Percentiles rank a stretch among this genome's conserved stretches.
Evolutionary conservation across 2,329 filamentous ascomycete species (phyloP).

Genomic region (Colletotrichum cereale): DNA sequence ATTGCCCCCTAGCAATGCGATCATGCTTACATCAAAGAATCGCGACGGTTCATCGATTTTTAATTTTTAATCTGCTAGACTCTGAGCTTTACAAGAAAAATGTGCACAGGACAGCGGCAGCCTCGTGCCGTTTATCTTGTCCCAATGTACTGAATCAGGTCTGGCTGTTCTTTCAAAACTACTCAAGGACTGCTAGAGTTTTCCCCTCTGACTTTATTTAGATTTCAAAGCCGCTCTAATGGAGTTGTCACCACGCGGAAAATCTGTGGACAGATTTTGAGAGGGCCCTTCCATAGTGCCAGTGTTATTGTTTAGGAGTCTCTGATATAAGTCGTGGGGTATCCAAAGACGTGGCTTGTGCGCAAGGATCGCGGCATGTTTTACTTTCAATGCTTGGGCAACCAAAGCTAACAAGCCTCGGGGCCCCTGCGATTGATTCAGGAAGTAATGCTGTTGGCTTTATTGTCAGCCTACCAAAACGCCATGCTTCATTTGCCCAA

Average conservation of each 20-base stretch:
- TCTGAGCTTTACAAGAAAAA: too few relatives aligned
- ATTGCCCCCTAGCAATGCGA: too few relatives aligned
- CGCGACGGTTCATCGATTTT: too few relatives aligned
- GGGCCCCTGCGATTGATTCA: neutral
- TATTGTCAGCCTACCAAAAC: neutral
- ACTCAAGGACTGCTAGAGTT: neutral
- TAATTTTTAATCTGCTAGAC: too few relatives aligned
- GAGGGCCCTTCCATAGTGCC: neutral
- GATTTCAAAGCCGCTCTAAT: neutral
- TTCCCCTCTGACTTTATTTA: neutral
- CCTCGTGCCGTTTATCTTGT: too few relatives aligned
- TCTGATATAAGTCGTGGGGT: neutral
- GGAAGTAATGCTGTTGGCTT: neutral
- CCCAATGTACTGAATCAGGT: too few relatives aligned
- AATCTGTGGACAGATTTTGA: neutral
- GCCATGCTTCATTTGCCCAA: neutral
- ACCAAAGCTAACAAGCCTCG: neutral
- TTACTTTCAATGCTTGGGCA: constrained; percentile 4
- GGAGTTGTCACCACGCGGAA: neutral
- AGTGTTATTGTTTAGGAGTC: neutral
- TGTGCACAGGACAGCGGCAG: too few relatives aligned
- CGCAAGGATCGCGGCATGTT: neutral
- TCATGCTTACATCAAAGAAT: too few relatives aligned
- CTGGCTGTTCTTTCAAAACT: neutral
- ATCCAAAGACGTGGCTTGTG: neutral